phyloP scores from a whole-genome alignment of 1,284 basidiomycete species.

The Apiotrichum laibachii region DNA sequence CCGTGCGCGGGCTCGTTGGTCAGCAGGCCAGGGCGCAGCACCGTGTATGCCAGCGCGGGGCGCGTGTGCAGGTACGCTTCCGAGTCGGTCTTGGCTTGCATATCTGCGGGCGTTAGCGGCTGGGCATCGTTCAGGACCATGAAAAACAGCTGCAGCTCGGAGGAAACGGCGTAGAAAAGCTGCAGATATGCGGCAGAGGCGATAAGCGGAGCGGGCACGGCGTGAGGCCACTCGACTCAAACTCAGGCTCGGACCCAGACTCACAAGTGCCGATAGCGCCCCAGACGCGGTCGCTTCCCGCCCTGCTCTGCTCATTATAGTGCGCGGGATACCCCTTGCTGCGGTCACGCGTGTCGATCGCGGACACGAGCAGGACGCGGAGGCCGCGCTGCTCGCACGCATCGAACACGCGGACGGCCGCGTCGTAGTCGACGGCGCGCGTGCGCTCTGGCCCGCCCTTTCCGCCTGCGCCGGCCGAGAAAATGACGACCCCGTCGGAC shows the following conservation, averaged over 20 bases:
- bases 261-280: constrained; percentile 45
- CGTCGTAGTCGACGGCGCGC: constrained; percentile 66
- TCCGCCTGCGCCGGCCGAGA: constrained; percentile 67
- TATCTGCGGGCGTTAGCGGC: constrained; percentile 49
- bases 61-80: constrained; percentile 64
- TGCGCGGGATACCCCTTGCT: constrained; percentile 54
- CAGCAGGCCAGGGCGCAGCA: constrained; percentile 65
- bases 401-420: constrained; percentile 69
- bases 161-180: background rate
- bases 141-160: background rate
- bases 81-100: constrained; percentile 67
- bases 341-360: constrained; percentile 62
- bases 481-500: constrained; percentile 54
- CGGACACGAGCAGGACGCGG: constrained; percentile 61
- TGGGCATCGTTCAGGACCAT: no score
- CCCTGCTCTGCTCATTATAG: constrained; percentile 53
- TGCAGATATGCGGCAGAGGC: no score
- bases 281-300: constrained; percentile 54
- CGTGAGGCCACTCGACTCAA: no score
- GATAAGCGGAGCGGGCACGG: no score
- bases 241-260: constrained; percentile 12
- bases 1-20: constrained; percentile 59
- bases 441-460: constrained; percentile 64
- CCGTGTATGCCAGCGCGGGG: constrained; percentile 62
- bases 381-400: constrained; percentile 60